Evolutionary conservation across 2,329 filamentous ascomycete genomes (phyloP).

Genomic region (Ophiostoma perfectum): DNA sequence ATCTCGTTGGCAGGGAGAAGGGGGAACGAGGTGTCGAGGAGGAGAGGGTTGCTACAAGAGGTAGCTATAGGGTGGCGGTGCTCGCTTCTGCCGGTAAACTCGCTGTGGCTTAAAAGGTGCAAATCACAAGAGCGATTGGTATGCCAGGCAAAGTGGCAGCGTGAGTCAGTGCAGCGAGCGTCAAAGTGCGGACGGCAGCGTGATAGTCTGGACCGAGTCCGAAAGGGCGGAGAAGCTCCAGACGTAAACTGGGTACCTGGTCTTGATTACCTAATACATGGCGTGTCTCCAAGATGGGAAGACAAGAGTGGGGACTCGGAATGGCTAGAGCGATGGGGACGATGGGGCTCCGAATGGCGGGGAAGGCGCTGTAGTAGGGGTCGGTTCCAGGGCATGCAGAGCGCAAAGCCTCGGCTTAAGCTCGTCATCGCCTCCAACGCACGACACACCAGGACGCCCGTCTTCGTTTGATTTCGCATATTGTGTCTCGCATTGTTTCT

Average conservation of each 20-base stretch:
- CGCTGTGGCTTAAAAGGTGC: not conserved
- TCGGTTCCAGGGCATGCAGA: not conserved
- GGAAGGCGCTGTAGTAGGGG: conserved; percentile 6
- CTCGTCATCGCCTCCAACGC: not conserved
- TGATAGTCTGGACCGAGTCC: not conserved
- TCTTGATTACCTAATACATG: not conserved
- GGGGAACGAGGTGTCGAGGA: not conserved
- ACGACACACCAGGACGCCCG: not conserved
- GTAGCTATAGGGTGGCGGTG: not conserved
- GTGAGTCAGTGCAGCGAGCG: too few species aligned
- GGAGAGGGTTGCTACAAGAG: not conserved
- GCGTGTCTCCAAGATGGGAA: not conserved
- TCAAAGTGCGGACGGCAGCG: too few species aligned
- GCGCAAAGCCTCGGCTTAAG: conserved; percentile 4
- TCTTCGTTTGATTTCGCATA: not conserved
- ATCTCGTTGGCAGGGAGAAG: conserved; percentile 1
- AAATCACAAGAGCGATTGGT: not conserved
- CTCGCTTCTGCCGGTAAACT: not conserved
- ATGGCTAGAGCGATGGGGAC: not conserved
- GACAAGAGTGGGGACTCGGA: not conserved
- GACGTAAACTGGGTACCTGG: not conserved
- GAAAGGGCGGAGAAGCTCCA: not conserved
- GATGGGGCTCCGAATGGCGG: not conserved
- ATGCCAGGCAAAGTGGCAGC: not conserved
- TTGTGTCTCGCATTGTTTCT: not conserved